Conservation (phyloP, 1,139 yeast species). For the Yamadazyma taylorii region DNA sequence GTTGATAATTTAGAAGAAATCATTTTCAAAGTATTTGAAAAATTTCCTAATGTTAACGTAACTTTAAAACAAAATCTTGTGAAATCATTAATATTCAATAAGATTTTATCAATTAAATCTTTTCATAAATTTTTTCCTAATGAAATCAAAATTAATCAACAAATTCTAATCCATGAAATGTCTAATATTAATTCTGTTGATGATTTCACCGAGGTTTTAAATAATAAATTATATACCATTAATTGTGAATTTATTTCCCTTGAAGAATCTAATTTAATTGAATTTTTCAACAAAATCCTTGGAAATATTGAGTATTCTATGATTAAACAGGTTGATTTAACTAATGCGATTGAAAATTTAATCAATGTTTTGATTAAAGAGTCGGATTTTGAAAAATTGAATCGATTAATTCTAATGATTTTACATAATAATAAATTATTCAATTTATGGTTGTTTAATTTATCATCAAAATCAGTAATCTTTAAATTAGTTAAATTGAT, state of each 20-base stretch:
- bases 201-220: conserved; percentile 21
- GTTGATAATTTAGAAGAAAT: conserved; percentile 19
- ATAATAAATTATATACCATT: conserved; percentile 41
- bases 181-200: conserved; percentile 18
- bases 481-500: conserved; percentile 32
- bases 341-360: conserved; percentile 29
- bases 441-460: conserved; percentile 40
- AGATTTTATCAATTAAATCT: conserved; percentile 39
- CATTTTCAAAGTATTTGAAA: conserved; percentile 16
- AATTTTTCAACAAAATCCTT: conserved; percentile 26
- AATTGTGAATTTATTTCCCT: conserved; percentile 57
- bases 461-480: conserved; percentile 21
- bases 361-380: conserved; percentile 41
- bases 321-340: conserved; percentile 38
- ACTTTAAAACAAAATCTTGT: conserved; percentile 57
- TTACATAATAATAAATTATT: conserved; percentile 41
- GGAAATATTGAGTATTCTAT: conserved; percentile 41
- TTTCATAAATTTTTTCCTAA: conserved; percentile 44
- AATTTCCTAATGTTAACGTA: conserved; percentile 20
- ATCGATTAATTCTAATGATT: conserved; percentile 49
- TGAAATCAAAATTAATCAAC: conserved; percentile 36
- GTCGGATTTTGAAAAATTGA: conserved; percentile 44
- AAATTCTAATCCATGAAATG: conserved; percentile 24
- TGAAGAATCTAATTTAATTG: conserved; percentile 50
- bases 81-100: conserved; percentile 43